These are phyloP conservation scores for Stagonosporopsis vannaccii DNA, from an alignment of 2,329 filamentous ascomycete genomes.

Conservation along the genomic window DNA sequence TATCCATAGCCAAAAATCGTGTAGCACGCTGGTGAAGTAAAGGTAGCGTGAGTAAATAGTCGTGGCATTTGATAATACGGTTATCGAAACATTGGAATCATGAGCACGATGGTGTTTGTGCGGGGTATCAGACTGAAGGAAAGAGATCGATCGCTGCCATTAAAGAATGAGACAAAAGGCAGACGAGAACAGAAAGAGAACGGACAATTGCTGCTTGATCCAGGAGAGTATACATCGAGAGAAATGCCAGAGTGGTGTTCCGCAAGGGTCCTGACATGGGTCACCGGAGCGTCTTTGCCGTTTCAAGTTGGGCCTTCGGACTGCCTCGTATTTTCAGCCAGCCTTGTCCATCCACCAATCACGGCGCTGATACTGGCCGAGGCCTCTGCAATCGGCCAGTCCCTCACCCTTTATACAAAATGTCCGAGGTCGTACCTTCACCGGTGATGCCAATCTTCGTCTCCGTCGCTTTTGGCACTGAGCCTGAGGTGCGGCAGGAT, in stretches of 20 bases:
- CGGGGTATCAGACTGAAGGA: constrained; percentile 9
- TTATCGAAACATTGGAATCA: neutral
- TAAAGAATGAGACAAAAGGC: neutral
- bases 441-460: neutral
- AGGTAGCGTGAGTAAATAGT: neutral
- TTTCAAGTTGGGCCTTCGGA: constrained; percentile 4
- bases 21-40: neutral
- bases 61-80: neutral
- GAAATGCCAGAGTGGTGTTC: neutral
- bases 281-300: constrained; percentile 1
- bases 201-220: neutral
- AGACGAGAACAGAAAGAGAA: neutral
- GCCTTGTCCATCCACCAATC: constrained; percentile 10
- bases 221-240: neutral
- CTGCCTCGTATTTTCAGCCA: constrained; percentile 10
- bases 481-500: neutral
- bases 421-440: neutral
- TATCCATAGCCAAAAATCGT: neutral
- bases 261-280: neutral
- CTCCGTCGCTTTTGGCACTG: neutral
- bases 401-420: neutral
- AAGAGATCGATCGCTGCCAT: neutral
- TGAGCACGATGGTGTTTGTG: constrained; percentile 11
- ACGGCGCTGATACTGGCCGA: neutral
- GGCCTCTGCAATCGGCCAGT: neutral